phyloP scores from a whole-genome alignment of 768 basidiomycete genomes.

The Pleurotus citrinopileatus region DNA sequence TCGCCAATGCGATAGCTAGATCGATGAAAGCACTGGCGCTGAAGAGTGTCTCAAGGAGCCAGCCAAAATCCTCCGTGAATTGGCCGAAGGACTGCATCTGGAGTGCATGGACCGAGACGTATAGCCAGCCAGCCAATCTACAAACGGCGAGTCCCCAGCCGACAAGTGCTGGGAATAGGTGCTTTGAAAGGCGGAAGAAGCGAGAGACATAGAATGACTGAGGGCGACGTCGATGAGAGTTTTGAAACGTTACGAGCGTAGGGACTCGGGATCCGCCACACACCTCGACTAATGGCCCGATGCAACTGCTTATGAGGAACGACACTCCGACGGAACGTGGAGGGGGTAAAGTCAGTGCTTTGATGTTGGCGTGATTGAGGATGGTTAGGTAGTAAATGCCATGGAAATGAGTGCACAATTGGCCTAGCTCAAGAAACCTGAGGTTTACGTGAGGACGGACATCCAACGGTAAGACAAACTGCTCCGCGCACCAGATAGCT shows the following conservation, averaged over 20 bases:
- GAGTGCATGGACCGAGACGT: background rate
- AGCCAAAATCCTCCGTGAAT: background rate
- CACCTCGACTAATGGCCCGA: constrained; percentile 4
- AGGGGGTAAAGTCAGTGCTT: background rate
- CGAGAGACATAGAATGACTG: constrained; percentile 7
- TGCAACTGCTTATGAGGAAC: background rate
- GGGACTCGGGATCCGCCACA: no score
- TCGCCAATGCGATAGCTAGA: background rate
- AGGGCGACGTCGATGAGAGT: background rate
- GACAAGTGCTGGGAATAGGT: background rate
- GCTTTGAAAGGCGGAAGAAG: background rate
- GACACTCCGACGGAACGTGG: constrained; percentile 1
- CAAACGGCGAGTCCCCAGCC: background rate
- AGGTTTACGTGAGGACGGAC: no score
- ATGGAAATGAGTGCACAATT: constrained; percentile 1
- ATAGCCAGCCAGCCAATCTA: constrained; percentile 3
- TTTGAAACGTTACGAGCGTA: no score
- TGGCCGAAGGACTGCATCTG: background rate
- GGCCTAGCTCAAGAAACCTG: constrained; percentile 9
- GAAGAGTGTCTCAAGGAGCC: background rate
- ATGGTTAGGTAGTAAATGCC: constrained; percentile 4
- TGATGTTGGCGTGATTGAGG: background rate
- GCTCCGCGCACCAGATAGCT: no score
- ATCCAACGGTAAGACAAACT: no score
- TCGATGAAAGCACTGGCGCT: constrained; percentile 1